Percentiles rank a stretch among this genome's conserved stretches.
phyloP scores from a whole-genome alignment of 495 filamentous ascomycete species.

The Cercophora scortea region DNA sequence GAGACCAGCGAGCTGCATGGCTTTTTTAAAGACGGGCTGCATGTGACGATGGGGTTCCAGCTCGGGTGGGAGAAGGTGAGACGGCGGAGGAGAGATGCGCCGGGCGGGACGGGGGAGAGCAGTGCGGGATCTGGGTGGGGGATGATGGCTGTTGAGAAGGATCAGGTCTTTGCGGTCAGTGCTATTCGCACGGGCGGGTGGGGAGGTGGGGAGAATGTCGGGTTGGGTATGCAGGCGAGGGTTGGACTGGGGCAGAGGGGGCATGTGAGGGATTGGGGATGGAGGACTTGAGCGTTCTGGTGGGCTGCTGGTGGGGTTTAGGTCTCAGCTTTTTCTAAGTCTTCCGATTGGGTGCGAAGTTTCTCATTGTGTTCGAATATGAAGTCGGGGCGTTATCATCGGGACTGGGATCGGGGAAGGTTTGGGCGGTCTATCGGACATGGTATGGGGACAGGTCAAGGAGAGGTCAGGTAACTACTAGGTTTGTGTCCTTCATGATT shows the following conservation, averaged over 20 bases:
- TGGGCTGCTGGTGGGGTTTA: too few species aligned
- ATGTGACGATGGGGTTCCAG: conserved; percentile 15
- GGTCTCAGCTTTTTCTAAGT: too few species aligned
- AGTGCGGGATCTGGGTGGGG: background rate
- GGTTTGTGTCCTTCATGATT: too few species aligned
- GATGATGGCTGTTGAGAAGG: background rate
- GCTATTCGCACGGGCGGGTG: conserved; percentile 14
- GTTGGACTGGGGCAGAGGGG: conserved; percentile 10
- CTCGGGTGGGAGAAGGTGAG: conserved; percentile 12
- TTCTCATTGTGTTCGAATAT: too few species aligned
- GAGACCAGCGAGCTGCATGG: background rate
- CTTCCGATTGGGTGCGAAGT: too few species aligned
- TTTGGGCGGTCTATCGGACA: too few species aligned
- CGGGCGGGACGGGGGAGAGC: background rate
- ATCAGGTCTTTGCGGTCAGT: conserved; percentile 13
- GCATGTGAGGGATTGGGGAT: conserved; percentile 16
- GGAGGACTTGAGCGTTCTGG: conserved; percentile 8
- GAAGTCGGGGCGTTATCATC: too few species aligned
- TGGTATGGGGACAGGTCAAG: too few species aligned
- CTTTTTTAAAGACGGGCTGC: conserved; percentile 15
- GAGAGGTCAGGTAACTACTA: too few species aligned
- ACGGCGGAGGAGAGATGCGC: conserved; percentile 1
- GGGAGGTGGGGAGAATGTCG: conserved; percentile 16
- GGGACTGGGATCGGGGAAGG: too few species aligned
- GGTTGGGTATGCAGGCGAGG: conserved; percentile 13